Percentiles rank a stretch among this genome's conserved stretches.
These are phyloP conservation scores for Tolypocladium sp. DNA, from an alignment of 2,329 filamentous ascomycete genomes.

Conservation along the genomic window DNA sequence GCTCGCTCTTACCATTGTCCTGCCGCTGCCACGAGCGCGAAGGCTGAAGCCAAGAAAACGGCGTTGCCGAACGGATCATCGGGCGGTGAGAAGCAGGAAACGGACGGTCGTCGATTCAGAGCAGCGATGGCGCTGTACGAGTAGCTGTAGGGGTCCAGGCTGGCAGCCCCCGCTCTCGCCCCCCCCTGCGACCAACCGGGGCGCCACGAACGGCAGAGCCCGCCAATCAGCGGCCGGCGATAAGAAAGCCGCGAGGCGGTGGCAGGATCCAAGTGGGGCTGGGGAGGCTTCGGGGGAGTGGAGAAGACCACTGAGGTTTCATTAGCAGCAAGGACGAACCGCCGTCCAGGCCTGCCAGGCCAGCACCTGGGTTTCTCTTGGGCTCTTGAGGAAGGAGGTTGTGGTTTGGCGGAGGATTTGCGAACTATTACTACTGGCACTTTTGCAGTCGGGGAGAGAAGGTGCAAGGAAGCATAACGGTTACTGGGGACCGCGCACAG, in stretches of 20 bases:
- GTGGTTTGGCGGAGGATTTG: neutral
- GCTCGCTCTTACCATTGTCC: neutral
- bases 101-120: neutral
- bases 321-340: neutral
- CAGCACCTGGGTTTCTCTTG: too few species aligned
- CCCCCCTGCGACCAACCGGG: neutral
- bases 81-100: neutral
- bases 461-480: neutral
- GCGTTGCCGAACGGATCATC: neutral
- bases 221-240: slow-evolving; percentile 2
- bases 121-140: neutral
- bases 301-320: neutral
- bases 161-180: neutral
- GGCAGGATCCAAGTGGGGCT: neutral
- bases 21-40: too few species aligned
- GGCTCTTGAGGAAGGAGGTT: neutral
- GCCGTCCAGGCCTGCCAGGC: neutral
- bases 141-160: neutral
- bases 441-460: neutral
- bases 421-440: neutral
- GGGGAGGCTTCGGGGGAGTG: neutral
- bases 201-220: neutral
- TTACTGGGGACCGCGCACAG: neutral
- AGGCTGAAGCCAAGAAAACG: neutral
- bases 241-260: neutral